These are phyloP conservation scores for Cutaneotrichosporon sp. DNA, from an alignment of 1,284 basidiomycete genomes.

Conservation along the genomic window DNA sequence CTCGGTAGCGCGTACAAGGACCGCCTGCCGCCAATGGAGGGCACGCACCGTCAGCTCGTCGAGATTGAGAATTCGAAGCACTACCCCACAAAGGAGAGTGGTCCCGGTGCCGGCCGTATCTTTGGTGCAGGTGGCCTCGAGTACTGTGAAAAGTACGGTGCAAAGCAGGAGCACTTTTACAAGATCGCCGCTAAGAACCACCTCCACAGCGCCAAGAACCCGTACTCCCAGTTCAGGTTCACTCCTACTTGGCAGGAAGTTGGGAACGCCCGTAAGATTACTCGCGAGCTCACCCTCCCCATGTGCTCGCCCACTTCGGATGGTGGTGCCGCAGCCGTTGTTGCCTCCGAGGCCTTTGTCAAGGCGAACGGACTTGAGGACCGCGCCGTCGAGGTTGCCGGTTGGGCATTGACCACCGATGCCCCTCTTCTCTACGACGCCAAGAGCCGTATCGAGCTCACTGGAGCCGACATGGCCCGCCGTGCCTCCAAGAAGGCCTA, in stretches of 20 bases:
- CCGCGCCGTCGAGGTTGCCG: slow-evolving; percentile 27
- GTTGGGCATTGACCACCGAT: slow-evolving; percentile 23
- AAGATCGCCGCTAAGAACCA: slow-evolving; percentile 30
- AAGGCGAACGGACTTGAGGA: slow-evolving; percentile 21
- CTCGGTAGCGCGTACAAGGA: slow-evolving; percentile 20
- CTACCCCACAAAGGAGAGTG: slow-evolving; percentile 20
- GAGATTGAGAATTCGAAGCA: slow-evolving; percentile 24
- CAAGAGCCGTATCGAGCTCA: slow-evolving; percentile 25
- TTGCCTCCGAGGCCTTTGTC: slow-evolving; percentile 26
- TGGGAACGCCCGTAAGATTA: slow-evolving; percentile 22
- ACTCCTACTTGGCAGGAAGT: slow-evolving; percentile 21
- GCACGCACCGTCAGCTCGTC: slow-evolving; percentile 18
- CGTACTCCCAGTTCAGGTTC: slow-evolving; percentile 31
- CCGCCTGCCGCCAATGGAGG: slow-evolving; percentile 20
- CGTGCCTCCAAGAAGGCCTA: slow-evolving; percentile 21
- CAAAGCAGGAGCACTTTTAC: slow-evolving; percentile 19
- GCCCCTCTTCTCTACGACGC: slow-evolving; percentile 22
- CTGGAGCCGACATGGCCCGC: slow-evolving; percentile 26
- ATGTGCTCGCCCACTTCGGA: slow-evolving; percentile 30
- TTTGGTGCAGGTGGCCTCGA: slow-evolving; percentile 27
- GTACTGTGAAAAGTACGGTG: slow-evolving; percentile 25
- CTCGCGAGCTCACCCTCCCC: slow-evolving; percentile 27
- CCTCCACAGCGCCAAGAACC: slow-evolving; percentile 25
- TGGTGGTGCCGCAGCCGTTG: slow-evolving; percentile 22
- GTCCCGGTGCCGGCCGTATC: slow-evolving; percentile 22